Evolutionary conservation across 768 basidiomycete species (phyloP).

Genomic region (Calvatia gigantea): DNA sequence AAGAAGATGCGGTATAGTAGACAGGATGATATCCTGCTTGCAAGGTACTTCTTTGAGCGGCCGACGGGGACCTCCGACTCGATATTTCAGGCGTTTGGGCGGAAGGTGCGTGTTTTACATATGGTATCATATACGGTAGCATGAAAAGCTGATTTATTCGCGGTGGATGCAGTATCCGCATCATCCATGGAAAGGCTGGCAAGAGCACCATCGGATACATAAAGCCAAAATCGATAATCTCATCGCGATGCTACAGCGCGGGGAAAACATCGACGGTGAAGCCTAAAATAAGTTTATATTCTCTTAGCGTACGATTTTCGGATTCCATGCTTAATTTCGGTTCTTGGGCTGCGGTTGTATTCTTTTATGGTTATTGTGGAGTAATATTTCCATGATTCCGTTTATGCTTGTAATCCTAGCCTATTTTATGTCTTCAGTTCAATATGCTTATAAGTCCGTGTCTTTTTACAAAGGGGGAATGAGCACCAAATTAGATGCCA

Average conservation of each 20-base stretch:
- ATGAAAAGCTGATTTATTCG: neutral
- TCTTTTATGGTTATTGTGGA: neutral
- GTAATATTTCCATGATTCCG: too few species aligned
- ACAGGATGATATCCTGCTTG: conserved; percentile 75
- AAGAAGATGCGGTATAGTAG: conserved; percentile 88
- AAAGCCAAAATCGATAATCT: conserved; percentile 84
- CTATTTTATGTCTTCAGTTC: too few species aligned
- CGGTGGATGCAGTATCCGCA: conserved; percentile 66
- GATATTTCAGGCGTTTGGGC: conserved; percentile 78
- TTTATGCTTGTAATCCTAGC: too few species aligned
- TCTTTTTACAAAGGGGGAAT: too few species aligned
- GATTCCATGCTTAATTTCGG: neutral
- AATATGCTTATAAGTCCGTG: too few species aligned
- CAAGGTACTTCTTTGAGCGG: conserved; percentile 67
- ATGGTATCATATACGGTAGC: conserved; percentile 7
- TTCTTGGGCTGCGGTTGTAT: neutral
- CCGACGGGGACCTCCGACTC: conserved; percentile 82
- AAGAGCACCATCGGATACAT: conserved; percentile 87
- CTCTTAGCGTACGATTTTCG: neutral
- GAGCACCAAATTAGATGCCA: too few species aligned
- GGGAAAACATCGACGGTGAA: conserved; percentile 43
- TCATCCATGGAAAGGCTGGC: conserved; percentile 95
- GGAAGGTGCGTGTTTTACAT: conserved; percentile 42
- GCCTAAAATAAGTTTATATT: conserved; percentile 4
- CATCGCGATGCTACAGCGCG: conserved; percentile 55